Percentiles rank a stretch among this genome's conserved stretches.
Evolutionary conservation across 225 moss, liverwort and hornwort genomes (phyloP).

Genomic region (Marchantia paleacea): DNA sequence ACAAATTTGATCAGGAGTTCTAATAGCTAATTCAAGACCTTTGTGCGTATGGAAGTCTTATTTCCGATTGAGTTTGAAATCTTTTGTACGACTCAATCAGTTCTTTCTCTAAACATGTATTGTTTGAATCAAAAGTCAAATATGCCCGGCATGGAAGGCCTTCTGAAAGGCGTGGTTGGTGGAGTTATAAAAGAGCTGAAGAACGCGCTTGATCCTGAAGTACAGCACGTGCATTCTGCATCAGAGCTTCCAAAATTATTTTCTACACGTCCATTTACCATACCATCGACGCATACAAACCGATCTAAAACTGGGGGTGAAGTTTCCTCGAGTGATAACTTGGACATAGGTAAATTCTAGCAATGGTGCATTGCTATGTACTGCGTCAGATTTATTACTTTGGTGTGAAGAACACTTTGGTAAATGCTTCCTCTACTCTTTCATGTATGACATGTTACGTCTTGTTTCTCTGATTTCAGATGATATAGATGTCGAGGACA

Average conservation of each 20-base stretch:
- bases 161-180: slow-evolving; percentile 33
- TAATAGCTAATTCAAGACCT: not conserved
- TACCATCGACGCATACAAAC: slow-evolving; percentile 39
- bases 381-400: not conserved
- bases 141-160: slow-evolving; percentile 60
- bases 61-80: not conserved
- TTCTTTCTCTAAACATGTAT: not conserved
- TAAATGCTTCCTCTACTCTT: too few species aligned
- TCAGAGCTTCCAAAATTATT: slow-evolving; percentile 82
- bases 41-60: not conserved
- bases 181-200: slow-evolving; percentile 69
- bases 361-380: not conserved
- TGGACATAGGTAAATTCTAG: slow-evolving; percentile 60
- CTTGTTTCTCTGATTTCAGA: slow-evolving; percentile 41
- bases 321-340: slow-evolving; percentile 48
- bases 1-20: not conserved
- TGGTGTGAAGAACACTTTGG: not conserved
- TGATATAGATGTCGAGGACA: slow-evolving; percentile 55
- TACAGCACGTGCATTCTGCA: slow-evolving; percentile 50
- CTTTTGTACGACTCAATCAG: not conserved
- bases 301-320: slow-evolving; percentile 49
- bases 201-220: slow-evolving; percentile 64
- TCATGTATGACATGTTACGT: not conserved
- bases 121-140: slow-evolving; percentile 21
- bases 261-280: slow-evolving; percentile 57